Evolutionary conservation across 148 eudicot species (phyloP).

Genomic region (Vaccinium macrocarpon): DNA sequence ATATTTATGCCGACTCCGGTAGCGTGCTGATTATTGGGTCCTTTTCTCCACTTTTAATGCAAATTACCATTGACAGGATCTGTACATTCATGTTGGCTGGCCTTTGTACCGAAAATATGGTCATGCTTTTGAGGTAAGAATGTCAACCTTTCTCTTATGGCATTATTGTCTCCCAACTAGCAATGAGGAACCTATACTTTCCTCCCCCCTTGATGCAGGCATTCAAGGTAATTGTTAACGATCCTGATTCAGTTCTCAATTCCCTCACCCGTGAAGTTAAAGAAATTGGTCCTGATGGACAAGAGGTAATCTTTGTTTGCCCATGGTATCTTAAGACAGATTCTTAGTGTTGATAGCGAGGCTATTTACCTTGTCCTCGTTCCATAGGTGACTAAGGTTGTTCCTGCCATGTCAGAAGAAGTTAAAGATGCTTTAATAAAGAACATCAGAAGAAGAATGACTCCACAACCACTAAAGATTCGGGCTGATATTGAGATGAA

Average conservation of each 20-base stretch:
- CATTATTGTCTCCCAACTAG: background rate
- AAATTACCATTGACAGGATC: conserved; percentile 52
- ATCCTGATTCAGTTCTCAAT: conserved; percentile 87
- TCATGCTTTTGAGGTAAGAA: conserved; percentile 90
- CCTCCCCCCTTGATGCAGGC: conserved; percentile 40
- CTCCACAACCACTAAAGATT: conserved; percentile 95
- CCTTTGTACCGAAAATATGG: conserved; percentile 92
- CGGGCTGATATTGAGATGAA: conserved; percentile 98
- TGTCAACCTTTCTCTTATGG: background rate
- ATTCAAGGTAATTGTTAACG: conserved; percentile 72
- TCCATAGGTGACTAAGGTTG: conserved; percentile 67
- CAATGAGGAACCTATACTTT: background rate
- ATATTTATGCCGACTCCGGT: background rate
- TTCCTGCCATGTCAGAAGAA: conserved; percentile 83
- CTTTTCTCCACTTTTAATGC: conserved; percentile 10
- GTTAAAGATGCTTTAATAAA: conserved; percentile 82
- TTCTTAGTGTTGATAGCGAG: background rate
- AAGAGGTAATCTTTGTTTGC: conserved; percentile 56
- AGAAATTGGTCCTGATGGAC: conserved; percentile 83
- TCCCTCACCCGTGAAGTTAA: conserved; percentile 80
- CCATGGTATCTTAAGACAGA: background rate
- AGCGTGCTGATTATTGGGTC: conserved; percentile 7
- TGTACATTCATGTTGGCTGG: conserved; percentile 89
- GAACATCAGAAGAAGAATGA: conserved; percentile 89
- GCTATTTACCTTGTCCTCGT: conserved; percentile 18